Evolutionary conservation across 2,329 filamentous ascomycete genomes (phyloP).

Genomic region (Xylaria sp.): DNA sequence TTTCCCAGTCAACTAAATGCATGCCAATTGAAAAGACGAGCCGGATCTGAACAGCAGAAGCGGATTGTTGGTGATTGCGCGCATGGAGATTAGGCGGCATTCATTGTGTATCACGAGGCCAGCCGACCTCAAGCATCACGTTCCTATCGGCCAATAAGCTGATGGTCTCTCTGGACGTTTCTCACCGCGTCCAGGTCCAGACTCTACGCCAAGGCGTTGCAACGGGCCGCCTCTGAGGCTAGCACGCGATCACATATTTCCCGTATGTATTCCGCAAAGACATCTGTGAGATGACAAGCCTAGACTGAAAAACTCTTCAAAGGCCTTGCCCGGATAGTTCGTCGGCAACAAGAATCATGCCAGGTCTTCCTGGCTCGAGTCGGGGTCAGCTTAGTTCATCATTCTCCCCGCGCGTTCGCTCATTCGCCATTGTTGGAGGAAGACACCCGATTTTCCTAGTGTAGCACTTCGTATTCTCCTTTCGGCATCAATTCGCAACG

Average conservation of each 20-base stretch:
- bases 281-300: neutral
- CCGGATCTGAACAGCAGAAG: too few species aligned
- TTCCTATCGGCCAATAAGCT: neutral
- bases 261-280: neutral
- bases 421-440: neutral
- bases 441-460: neutral
- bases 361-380: neutral
- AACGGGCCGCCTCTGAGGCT: neutral
- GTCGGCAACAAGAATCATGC: neutral
- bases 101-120: neutral
- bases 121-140: neutral
- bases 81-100: neutral
- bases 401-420: neutral
- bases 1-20: too few species aligned
- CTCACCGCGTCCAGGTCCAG: neutral
- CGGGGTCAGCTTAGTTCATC: neutral
- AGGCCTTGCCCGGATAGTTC: neutral
- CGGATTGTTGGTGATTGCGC: neutral
- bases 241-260: neutral
- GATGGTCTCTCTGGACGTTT: neutral
- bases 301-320: neutral
- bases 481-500: neutral
- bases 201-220: neutral
- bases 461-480: neutral
- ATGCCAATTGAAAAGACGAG: too few species aligned